Evolutionary conservation across 331 rosid species (phyloP).

Genomic region (Pyrus hybrid): DNA sequence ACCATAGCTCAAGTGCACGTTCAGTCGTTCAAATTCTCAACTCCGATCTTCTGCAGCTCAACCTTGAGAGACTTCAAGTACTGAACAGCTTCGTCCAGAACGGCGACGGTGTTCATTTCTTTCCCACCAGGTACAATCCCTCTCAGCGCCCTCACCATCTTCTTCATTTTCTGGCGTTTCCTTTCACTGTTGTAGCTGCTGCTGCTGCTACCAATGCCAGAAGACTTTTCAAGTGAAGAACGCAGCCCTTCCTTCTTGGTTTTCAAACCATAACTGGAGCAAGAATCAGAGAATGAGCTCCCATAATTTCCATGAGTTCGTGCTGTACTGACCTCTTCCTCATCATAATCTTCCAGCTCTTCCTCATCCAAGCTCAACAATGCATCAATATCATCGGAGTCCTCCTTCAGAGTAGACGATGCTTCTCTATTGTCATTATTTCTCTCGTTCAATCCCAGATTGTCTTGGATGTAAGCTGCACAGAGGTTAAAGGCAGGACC

Average conservation of each 20-base stretch:
- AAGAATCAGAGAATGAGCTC: conserved; percentile 46
- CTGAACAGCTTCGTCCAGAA: conserved; percentile 81
- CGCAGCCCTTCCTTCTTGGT: conserved; percentile 39
- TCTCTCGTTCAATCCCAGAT: conserved; percentile 27
- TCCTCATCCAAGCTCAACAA: conserved; percentile 71
- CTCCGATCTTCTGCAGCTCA: conserved; percentile 68
- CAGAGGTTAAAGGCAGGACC: conserved; percentile 44
- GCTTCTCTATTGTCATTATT: conserved; percentile 36
- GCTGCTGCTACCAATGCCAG: conserved; percentile 29
- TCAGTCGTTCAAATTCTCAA: conserved; percentile 27
- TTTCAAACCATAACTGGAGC: conserved; percentile 52
- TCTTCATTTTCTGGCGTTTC: conserved; percentile 66
- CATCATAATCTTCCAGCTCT: conserved; percentile 50
- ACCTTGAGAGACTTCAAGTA: conserved; percentile 90
- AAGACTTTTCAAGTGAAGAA: conserved; percentile 29
- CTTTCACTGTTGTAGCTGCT: conserved; percentile 31
- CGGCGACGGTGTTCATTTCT: conserved; percentile 56
- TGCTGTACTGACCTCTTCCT: conserved; percentile 88
- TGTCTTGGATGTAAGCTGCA: conserved; percentile 37
- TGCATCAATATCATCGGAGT: conserved; percentile 76
- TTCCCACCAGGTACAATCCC: conserved; percentile 78
- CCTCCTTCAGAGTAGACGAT: conserved; percentile 61
- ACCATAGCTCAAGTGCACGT: not conserved
- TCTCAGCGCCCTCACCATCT: conserved; percentile 67
- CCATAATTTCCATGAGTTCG: conserved; percentile 52